Evolutionary conservation across 768 basidiomycete genomes (phyloP), one percentile per base, ranked within the genome.

Genomic region (Termitomyces sp.): DNA sequence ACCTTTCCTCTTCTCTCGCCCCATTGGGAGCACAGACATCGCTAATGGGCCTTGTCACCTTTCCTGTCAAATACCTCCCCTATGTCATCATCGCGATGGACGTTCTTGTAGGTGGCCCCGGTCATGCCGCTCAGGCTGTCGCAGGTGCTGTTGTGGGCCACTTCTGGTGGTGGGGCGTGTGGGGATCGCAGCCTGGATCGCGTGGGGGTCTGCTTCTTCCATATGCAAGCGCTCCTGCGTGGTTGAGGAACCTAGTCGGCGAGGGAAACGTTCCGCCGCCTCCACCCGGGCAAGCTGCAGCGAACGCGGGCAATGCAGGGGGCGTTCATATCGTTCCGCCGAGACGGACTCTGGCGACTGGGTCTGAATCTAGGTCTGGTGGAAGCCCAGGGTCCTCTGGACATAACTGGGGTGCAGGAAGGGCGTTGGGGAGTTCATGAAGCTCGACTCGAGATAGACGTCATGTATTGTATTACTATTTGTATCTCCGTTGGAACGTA

Each of bases 101-200:
- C 71, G 70, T 90, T 51, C 69, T 94, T 67, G 79, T 80, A 61
- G 85, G 75, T 12, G 90, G 89, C 4, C 83, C 86, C 0, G 42
- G 61, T 1, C 83, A 80, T 3, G 89, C 87, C 4, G 82, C 84
- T 7, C 67, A 77, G 32, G 76, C 81, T 28, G 70, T 92, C 52
- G 86, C 87, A 0, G 94, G 94, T 8, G 81, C 89, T 38, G 79
- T 91, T 36, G 82, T 88, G 2, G 93, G 93, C 0, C 92, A 95
- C 69, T 70, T 84, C 9, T 94, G 91, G 90, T 92, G 88, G 86
- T 91, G 86, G 87, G 69, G 76, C 28, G 79, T 91, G 8, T 87
- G 86, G 80, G 82, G 84, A 28, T 75, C 76, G 36, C 75, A 72
- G 18, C 69, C 78, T n/a, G 79, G 81, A 32, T 71, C 70, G 7